Evolutionary conservation across 2,329 filamentous ascomycete species (phyloP).

Genomic region (Xylariaceae sp.): DNA sequence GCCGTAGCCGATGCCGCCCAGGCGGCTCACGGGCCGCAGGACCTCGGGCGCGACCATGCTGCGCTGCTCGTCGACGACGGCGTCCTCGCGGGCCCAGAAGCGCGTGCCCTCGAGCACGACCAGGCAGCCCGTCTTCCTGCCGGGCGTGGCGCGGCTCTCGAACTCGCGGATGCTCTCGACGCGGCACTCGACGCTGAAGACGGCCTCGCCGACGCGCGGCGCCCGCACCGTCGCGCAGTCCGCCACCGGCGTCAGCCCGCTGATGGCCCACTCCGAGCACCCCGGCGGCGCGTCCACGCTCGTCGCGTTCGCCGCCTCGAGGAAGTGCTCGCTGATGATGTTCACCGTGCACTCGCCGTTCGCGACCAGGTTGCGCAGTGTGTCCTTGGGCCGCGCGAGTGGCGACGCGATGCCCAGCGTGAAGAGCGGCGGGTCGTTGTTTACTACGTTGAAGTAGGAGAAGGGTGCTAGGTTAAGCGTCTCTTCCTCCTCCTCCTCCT

Average conservation of each 20-base stretch:
- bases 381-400: conserved; percentile 72
- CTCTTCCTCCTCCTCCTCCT: conserved; percentile 59
- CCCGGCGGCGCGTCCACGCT: conserved; percentile 79
- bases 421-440: conserved; percentile 87
- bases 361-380: conserved; percentile 74
- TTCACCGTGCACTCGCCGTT: conserved; percentile 82
- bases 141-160: conserved; percentile 71
- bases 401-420: conserved; percentile 59
- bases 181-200: conserved; percentile 83
- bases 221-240: conserved; percentile 69
- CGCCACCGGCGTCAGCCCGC: conserved; percentile 73
- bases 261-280: conserved; percentile 78
- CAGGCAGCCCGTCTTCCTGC: conserved; percentile 76
- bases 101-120: conserved; percentile 81
- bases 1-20: conserved; percentile 88
- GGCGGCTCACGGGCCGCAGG: conserved; percentile 74
- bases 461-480: conserved; percentile 82
- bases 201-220: conserved; percentile 78
- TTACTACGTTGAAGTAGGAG: conserved; percentile 82
- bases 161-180: conserved; percentile 78
- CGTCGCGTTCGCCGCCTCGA: conserved; percentile 88
- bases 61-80: conserved; percentile 79
- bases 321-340: conserved; percentile 81
- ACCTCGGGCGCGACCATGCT: conserved; percentile 78
- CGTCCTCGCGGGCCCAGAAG: conserved; percentile 91